A percentile compares a stretch with the other conserved stretches of the same genome.
phyloP scores from a whole-genome alignment of 1,284 basidiomycete genomes.

The Naganishia albida region DNA sequence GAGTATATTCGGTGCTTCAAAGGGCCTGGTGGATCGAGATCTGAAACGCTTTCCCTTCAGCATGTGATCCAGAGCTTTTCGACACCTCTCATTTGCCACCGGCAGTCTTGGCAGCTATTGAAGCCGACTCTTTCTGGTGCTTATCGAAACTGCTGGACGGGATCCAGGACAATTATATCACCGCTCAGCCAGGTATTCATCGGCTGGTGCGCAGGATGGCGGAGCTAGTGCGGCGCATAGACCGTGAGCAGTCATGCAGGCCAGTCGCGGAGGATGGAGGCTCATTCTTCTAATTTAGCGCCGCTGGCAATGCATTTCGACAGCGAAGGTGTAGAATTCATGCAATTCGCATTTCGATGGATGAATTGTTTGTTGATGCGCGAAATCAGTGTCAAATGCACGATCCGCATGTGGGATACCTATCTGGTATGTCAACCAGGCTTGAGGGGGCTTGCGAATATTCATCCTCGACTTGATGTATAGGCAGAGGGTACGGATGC shows the following conservation, averaged over 20 bases:
- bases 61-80: constrained; percentile 82
- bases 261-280: not conserved
- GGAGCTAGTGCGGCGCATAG: constrained; percentile 86
- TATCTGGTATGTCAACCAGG: constrained; percentile 71
- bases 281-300: constrained; percentile 55
- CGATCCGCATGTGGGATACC: constrained; percentile 98
- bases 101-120: constrained; percentile 73
- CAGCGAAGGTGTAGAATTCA: constrained; percentile 89
- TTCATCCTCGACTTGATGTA: not conserved
- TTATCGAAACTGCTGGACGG: constrained; percentile 88
- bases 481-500: constrained; percentile 92
- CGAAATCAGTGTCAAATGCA: constrained; percentile 90
- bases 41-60: constrained; percentile 52
- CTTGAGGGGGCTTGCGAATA: not conserved
- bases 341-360: constrained; percentile 98
- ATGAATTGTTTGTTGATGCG: constrained; percentile 98
- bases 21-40: not conserved
- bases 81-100: constrained; percentile 74
- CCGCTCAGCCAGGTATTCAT: constrained; percentile 90
- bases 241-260: constrained; percentile 61
- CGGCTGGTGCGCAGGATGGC: constrained; percentile 87
- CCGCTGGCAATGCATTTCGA: constrained; percentile 80
- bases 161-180: constrained; percentile 96
- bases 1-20: constrained; percentile 39
- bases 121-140: constrained; percentile 97